Evolutionary conservation across 345 rosid genomes (phyloP), one percentile per base, ranked within the genome.

Genomic region (Salix udensis): DNA sequence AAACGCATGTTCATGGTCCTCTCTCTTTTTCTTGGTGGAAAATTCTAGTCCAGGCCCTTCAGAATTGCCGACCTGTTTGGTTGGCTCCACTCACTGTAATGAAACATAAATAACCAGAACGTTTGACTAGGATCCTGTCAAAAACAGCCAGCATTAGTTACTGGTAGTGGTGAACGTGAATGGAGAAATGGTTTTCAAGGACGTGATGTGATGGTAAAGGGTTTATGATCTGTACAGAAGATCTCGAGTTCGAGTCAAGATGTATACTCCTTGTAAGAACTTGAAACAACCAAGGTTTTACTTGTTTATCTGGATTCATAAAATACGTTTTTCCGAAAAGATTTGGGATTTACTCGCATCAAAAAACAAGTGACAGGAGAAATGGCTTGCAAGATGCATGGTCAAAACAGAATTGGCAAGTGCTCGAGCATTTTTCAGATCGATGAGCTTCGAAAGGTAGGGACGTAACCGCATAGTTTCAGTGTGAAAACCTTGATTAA

Each of bases 251-350:
- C 1, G 6, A 34, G 1, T 34, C 6, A 34, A 4, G 7, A 34
- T 4, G 1, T 34, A 0, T 0, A 5, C 6, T 0, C 6, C 6
- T 34, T 34, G 0, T 34, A 34, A 34, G 4, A 34, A 0, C 6
- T 5, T 34, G 37, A 5, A 4, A 34, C 1, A 34, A 34, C 1
- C 1, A 4, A 5, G 0, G 0, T 34, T 1, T 5, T 34, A 34
- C 37, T 34, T 0, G 1, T 4, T 34, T 1, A 31, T 31, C 1
- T 31, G 0, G 0, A 31, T 0, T 4, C 0, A 31, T 31, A 31
- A 34, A 34, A 34, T 34, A 0, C 1, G 0, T 5, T 34, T 5
- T 34, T 34, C 0, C 4, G 0, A 0, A 31, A 0, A 4, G 5
- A 4, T n/a, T n/a, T 31, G 6, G 5, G 6, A 4, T 34, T 34